These are phyloP conservation scores for Pythium sp. DNA, from an alignment of 352 stramenopile genomes.

Conservation along the genomic window DNA sequence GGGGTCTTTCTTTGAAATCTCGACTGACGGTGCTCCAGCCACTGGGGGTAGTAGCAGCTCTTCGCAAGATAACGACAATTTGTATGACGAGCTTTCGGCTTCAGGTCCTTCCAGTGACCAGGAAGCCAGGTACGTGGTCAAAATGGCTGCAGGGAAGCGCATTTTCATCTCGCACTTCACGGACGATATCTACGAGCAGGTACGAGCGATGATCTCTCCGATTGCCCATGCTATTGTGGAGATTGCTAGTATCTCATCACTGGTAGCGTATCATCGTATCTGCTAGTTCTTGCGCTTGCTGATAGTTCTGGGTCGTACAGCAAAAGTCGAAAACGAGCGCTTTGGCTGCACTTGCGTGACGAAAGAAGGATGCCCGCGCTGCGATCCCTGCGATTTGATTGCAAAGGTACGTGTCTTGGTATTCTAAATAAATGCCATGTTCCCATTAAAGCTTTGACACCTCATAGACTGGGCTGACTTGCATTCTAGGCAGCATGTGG, in stretches of 20 bases:
- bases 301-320: neutral
- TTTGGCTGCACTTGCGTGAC: slow-evolving; percentile 11
- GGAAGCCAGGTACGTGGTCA: slow-evolving; percentile 11
- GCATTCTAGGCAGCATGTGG: slow-evolving; percentile 11
- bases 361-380: slow-evolving; percentile 8
- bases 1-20: slow-evolving; percentile 15
- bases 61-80: neutral
- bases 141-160: slow-evolving; percentile 17
- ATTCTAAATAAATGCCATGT: too few species aligned
- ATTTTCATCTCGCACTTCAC: slow-evolving; percentile 31
- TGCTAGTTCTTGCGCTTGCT: slow-evolving; percentile 15
- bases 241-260: neutral
- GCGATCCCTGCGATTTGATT: slow-evolving; percentile 12
- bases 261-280: neutral
- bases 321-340: slow-evolving; percentile 5
- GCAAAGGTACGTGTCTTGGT: slow-evolving; percentile 11
- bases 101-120: neutral
- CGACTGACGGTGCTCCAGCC: neutral
- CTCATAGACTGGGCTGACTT: too few species aligned
- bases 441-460: too few species aligned
- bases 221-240: neutral
- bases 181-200: slow-evolving; percentile 35
- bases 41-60: neutral
- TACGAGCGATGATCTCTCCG: neutral
- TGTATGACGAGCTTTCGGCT: slow-evolving; percentile 3